Evolutionary conservation across 108 stramenopile genomes (phyloP).

Genomic region (Ochromonas danica): DNA sequence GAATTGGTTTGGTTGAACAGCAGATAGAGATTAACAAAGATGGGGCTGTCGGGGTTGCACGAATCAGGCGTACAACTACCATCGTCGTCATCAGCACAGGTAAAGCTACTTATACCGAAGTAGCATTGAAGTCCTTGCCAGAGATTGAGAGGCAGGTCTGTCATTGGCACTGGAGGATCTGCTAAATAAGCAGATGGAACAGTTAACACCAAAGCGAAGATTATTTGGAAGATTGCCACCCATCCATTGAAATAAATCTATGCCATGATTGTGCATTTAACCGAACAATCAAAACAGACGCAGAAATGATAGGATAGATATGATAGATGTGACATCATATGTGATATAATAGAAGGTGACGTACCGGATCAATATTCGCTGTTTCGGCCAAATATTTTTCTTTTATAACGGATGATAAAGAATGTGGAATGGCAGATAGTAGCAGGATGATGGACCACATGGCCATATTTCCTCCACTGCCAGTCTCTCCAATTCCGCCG

Average conservation of each 20-base stretch:
- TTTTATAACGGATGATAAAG: slow-evolving; percentile 86
- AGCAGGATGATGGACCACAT: slow-evolving; percentile 79
- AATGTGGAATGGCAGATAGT: slow-evolving; percentile 83
- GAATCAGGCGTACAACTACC: neutral
- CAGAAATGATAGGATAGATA: too few relatives aligned
- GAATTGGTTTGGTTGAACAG: slow-evolving; percentile 73
- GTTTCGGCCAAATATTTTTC: slow-evolving; percentile 73
- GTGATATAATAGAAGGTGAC: too few relatives aligned
- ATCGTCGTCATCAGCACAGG: neutral
- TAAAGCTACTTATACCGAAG: slow-evolving; percentile 50
- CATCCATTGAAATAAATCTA: slow-evolving; percentile 80
- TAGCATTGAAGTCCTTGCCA: slow-evolving; percentile 70
- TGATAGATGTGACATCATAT: too few relatives aligned
- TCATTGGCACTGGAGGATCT: slow-evolving; percentile 52
- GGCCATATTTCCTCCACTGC: too few relatives aligned
- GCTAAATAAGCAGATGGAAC: slow-evolving; percentile 68
- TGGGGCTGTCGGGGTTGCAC: slow-evolving; percentile 49
- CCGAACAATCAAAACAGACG: too few relatives aligned
- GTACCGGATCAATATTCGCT: too few relatives aligned
- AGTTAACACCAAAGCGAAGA: slow-evolving; percentile 68
- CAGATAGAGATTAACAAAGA: slow-evolving; percentile 76
- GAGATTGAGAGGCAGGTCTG: slow-evolving; percentile 70
- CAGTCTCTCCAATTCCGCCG: too few relatives aligned
- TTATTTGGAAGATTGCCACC: slow-evolving; percentile 82
- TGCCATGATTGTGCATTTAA: too few relatives aligned